phyloP scores from a whole-genome alignment of 2,329 filamentous ascomycete species.

The Trichoderma sp. region DNA sequence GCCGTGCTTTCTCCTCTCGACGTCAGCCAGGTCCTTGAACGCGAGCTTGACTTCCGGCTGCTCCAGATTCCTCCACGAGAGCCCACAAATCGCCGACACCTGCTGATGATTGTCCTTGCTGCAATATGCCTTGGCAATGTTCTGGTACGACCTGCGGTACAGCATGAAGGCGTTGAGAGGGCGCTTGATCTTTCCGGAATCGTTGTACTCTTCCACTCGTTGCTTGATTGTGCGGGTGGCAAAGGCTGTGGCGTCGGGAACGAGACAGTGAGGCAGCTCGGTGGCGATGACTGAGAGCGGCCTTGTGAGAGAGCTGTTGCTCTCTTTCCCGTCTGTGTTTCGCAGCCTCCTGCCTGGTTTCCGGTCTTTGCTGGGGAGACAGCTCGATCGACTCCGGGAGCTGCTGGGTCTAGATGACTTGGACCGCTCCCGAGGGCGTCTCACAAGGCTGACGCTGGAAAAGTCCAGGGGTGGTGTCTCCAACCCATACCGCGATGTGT shows the following conservation, averaged over 20 bases:
- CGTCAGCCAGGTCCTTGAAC: constrained; percentile 76
- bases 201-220: constrained; percentile 66
- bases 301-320: constrained; percentile 36
- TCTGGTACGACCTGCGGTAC: constrained; percentile 90
- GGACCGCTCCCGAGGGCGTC: background rate
- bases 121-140: constrained; percentile 79
- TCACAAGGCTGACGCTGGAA: background rate
- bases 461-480: background rate
- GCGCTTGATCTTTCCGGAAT: constrained; percentile 77
- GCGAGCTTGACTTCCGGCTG: constrained; percentile 69
- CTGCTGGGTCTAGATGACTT: background rate
- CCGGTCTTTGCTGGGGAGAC: constrained; percentile 22
- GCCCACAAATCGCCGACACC: constrained; percentile 83
- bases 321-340: constrained; percentile 41
- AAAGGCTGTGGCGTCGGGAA: constrained; percentile 79
- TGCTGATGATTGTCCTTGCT: constrained; percentile 90
- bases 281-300: constrained; percentile 73
- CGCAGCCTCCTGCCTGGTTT: constrained; percentile 34
- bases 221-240: constrained; percentile 71
- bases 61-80: constrained; percentile 79
- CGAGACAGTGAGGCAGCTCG: constrained; percentile 60
- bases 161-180: constrained; percentile 99
- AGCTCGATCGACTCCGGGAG: background rate
- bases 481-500: background rate
- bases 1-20: constrained; percentile 83